A percentile compares a stretch with the other conserved stretches of the same genome.
These are phyloP conservation scores for Neurospora sp. DNA, from an alignment of 495 filamentous ascomycete genomes.

Conservation along the genomic window DNA sequence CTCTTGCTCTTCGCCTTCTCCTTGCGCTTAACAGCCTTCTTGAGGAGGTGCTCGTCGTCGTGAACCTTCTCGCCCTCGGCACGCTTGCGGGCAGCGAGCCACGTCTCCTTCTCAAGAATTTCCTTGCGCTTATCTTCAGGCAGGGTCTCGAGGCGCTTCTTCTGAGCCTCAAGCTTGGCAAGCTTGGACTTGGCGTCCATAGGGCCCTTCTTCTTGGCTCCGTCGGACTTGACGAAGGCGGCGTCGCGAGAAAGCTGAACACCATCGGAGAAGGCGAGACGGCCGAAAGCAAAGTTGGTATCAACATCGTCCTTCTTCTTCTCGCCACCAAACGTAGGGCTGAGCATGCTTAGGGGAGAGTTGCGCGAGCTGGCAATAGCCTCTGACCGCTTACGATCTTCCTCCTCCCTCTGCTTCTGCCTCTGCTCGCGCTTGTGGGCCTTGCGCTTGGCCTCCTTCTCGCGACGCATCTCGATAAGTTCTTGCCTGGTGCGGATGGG, in stretches of 20 bases:
- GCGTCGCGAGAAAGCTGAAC: constrained; percentile 60
- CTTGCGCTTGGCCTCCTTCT: constrained; percentile 76
- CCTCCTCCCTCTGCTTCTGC: constrained; percentile 62
- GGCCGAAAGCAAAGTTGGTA: constrained; percentile 70
- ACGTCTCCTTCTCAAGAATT: constrained; percentile 84
- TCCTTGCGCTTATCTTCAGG: constrained; percentile 70
- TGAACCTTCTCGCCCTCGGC: constrained; percentile 84
- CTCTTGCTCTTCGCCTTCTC: constrained; percentile 83
- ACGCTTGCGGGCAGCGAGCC: constrained; percentile 83
- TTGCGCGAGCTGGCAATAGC: constrained; percentile 52
- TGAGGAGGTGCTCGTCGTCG: constrained; percentile 78
- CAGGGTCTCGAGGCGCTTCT: constrained; percentile 56
- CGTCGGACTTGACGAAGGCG: constrained; percentile 38
- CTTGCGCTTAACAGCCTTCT: constrained; percentile 91
- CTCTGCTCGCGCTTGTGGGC: constrained; percentile 77
- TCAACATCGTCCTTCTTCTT: constrained; percentile 22
- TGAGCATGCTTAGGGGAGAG: constrained; percentile 45
- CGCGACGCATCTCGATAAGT: constrained; percentile 75
- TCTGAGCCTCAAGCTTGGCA: constrained; percentile 59
- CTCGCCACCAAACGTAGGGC: constrained; percentile 33
- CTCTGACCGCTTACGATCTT: constrained; percentile 57
- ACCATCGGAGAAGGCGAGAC: constrained; percentile 79
- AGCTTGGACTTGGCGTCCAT: constrained; percentile 69
- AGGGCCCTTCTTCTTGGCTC: constrained; percentile 58
- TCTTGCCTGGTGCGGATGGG: constrained; percentile 77